Conservation (phyloP, 2,329 filamentous ascomycete species). For the Aspergillus sojae region DNA sequence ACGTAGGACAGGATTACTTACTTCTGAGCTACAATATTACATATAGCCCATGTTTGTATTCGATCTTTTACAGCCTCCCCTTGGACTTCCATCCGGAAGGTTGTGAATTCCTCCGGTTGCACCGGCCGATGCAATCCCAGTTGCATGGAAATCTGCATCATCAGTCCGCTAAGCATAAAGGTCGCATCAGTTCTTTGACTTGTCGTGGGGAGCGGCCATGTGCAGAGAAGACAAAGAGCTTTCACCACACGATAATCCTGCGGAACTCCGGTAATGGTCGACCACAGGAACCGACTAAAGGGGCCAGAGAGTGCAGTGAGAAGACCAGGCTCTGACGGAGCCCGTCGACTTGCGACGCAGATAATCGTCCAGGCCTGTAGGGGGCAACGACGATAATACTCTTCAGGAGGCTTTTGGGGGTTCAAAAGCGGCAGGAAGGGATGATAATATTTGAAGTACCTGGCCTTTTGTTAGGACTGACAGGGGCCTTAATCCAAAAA, state of each 20-base stretch:
- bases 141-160: conserved; percentile 69
- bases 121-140: conserved; percentile 64
- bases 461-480: conserved; percentile 39
- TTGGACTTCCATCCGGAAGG: conserved; percentile 53
- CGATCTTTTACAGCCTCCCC: conserved; percentile 65
- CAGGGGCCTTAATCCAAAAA: background rate
- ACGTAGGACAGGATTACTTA: conserved; percentile 32
- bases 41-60: conserved; percentile 66
- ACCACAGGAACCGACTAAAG: conserved; percentile 61
- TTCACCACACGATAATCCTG: conserved; percentile 66
- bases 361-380: conserved; percentile 68
- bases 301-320: conserved; percentile 54
- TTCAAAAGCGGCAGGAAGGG: conserved; percentile 65
- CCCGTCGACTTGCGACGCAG: conserved; percentile 62
- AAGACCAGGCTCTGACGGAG: conserved; percentile 55
- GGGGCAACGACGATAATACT: conserved; percentile 59
- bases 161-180: conserved; percentile 64
- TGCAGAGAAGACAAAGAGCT: conserved; percentile 63
- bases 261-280: conserved; percentile 59
- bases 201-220: conserved; percentile 64
- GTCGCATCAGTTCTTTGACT: conserved; percentile 64
- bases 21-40: conserved; percentile 70
- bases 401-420: conserved; percentile 55
- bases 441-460: conserved; percentile 66
- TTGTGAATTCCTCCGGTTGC: conserved; percentile 59